Evolutionary conservation across 2,329 filamentous ascomycete species (phyloP), one percentile per base, ranked within the genome.

Genomic region (Aspergillus pseudotamarii): DNA sequence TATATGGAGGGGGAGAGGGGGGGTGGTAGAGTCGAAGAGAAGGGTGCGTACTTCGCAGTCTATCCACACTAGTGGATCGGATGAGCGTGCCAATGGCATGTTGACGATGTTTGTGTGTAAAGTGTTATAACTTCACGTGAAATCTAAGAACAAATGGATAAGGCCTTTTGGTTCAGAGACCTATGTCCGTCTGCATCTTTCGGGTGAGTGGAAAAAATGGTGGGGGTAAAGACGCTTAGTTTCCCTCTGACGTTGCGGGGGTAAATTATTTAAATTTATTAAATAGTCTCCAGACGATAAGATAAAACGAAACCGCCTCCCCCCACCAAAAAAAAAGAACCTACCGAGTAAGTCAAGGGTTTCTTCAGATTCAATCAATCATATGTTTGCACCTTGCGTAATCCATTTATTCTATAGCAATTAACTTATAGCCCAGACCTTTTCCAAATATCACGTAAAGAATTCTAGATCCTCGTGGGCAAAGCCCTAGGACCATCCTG

Each of bases 61-160:
- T 67, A 96, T 94, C 92, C 93, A 96, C 66, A 96, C 91, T 43
- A 96, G 80, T 10, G 91, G 90, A 68, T 89, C 88, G 57, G 79
- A 83, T 26, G 88, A 90, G 50, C 78, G 80, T 62, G 74, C 69
- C 26, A 82, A 72, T 30, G 81, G 74, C 80, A 82, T 83, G 12
- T 46, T 70, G 63, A 48, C 30, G 38, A 6, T n/a, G 48, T 61
- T 63, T 55, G 21, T 41, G 41, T 28, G 23, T 3, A 38, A 30
- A n/a, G 8, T 16, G 23, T 14, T 53, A 36, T 46, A 6, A 14
- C 16, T 48, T 12, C 12, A 10, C 10, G n/a, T 4, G n/a, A 23
- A 12, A n/a, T 41, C 21, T 32, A 21, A 28, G 14, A n/a, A 32
- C 23, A 54, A 54, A 14, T 43, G 26, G 26, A 11, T 43, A 43